Evolutionary conservation across 192 early-diverging fungal genomes (phyloP), one percentile per base, ranked within the genome.

Genomic region (Physocladia obscura): DNA sequence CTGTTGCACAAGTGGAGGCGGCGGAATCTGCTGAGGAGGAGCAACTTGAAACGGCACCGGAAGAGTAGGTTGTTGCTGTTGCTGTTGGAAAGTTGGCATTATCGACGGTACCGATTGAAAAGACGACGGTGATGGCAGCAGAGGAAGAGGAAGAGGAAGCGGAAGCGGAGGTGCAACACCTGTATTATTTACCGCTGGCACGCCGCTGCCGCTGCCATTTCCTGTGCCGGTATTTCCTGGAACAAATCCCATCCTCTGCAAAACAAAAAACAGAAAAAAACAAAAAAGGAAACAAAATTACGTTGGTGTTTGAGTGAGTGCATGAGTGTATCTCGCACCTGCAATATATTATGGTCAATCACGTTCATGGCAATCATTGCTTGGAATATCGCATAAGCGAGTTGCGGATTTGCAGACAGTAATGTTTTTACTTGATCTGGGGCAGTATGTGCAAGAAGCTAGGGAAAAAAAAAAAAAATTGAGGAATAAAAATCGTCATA

Each of bases 321-420:
- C 50, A 67, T 2, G 17, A 37, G 50, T 34, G 29, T 29, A 49
- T 39, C n/a, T 62, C 31, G 39, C 22, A 76, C 79, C 69, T 73
- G 81, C 61, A 77, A 62, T 32, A 76, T 22, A 8, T 75, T 78
- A 2, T 81, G 81, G 72, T 94, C 92, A 21, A 94, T 88, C 21
- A 93, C 73, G 62, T 90, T 90, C 84, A 91, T 89, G 62, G 88
- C 82, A 6, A 92, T 52, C 70, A 95, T 82, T 17, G 88, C 85
- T 73, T 94, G 92, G 69, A 95, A 93, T 29, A 94, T 71, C 2
- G 91, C 91, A 77, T 93, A 95, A 4, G 91, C 77, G 0, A 93
- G 72, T 69, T 91, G 91, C 24, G 93, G 93, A 65, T 95, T 91
- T n/a, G 78, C 62, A 4, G 73, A 76, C n/a, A 95, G 76, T 2